Conservation (phyloP, 192 early-diverging fungal species). For the Funneliformis mosseae region DNA sequence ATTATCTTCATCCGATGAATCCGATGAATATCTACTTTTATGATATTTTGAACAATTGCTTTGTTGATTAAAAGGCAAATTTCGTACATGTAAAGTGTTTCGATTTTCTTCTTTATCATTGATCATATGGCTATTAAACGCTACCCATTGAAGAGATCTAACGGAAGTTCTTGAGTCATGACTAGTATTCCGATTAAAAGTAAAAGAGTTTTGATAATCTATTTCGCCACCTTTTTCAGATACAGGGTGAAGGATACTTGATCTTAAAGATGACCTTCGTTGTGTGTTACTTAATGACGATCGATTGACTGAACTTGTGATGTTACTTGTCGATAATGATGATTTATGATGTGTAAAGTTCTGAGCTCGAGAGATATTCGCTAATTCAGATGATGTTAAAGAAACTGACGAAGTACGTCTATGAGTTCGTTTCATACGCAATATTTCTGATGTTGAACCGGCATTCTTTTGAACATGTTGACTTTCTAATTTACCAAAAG, state of each 20-base stretch:
- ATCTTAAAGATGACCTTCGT: neutral
- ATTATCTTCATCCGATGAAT: neutral
- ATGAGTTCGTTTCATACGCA: slow-evolving; percentile 17
- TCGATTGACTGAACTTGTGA: neutral
- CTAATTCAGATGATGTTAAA: slow-evolving; percentile 10
- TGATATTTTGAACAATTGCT: neutral
- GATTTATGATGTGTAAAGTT: neutral
- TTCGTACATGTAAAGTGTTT: slow-evolving; percentile 15
- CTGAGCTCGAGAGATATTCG: neutral
- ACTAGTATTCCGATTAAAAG: neutral
- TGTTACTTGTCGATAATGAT: neutral
- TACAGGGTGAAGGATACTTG: neutral
- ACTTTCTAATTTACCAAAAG: neutral
- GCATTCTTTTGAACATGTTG: neutral
- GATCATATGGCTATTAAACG: neutral
- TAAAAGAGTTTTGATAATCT: neutral
- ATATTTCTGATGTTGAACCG: neutral
- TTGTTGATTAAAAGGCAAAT: neutral
- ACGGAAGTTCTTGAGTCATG: neutral
- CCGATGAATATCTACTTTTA: neutral
- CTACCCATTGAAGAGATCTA: slow-evolving; percentile 11
- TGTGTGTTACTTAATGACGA: neutral
- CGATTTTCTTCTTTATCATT: neutral
- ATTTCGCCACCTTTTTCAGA: neutral
- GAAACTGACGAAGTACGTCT: slow-evolving; percentile 25